Conservation (phyloP, 1,139 yeast species). For the Taphrina populina region DNA sequence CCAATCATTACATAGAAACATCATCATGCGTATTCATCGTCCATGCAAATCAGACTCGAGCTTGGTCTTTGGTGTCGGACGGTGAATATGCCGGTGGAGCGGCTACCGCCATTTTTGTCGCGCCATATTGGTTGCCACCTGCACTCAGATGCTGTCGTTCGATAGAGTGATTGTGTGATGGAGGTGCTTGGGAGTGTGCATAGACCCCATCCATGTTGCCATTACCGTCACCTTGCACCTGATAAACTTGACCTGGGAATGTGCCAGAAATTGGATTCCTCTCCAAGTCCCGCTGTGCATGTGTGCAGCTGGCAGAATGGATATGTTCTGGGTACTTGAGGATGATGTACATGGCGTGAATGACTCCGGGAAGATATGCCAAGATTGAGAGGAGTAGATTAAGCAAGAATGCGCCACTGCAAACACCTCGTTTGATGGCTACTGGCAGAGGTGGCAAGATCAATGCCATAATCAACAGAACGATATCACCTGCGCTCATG, state of each 20-base stretch:
- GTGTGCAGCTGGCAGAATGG: conserved; percentile 11
- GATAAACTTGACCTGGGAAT: conserved; percentile 21
- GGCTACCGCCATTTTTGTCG: conserved; percentile 1
- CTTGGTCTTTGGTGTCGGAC: conserved; percentile 10
- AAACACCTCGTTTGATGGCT: conserved; percentile 69
- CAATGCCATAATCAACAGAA: conserved; percentile 73
- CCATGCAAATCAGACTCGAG: not conserved
- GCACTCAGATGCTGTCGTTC: conserved; percentile 15
- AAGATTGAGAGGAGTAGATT: conserved; percentile 72
- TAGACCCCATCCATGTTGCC: conserved; percentile 28
- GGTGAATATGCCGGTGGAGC: conserved; percentile 22
- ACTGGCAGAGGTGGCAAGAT: conserved; percentile 84
- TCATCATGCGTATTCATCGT: no score
- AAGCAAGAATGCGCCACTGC: conserved; percentile 68
- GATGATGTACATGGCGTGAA: conserved; percentile 51
- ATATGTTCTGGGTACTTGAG: conserved; percentile 48
- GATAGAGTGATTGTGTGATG: not conserved
- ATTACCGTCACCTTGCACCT: not conserved
- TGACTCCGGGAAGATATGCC: conserved; percentile 76
- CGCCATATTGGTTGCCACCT: conserved; percentile 18
- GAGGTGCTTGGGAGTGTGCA: not conserved
- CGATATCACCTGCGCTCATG: conserved; percentile 55
- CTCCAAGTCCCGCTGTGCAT: conserved; percentile 21
- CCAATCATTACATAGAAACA: no score
- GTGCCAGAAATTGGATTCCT: conserved; percentile 13